phyloP scores from a whole-genome alignment of 2,329 filamentous ascomycete genomes.

The Phialemonium atrogriseum region DNA sequence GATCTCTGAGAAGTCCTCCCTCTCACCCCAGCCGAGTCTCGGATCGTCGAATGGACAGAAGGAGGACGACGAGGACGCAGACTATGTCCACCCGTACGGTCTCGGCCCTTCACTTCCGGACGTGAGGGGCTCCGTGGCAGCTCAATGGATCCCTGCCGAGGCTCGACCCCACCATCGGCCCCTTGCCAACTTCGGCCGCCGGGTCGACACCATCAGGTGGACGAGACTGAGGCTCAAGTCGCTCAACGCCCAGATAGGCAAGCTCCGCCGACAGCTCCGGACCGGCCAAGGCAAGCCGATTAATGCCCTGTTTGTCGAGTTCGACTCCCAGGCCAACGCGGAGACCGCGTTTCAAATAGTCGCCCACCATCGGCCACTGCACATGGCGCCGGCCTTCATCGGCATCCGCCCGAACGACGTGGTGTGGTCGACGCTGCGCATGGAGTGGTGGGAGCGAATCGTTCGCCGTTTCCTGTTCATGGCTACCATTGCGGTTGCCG shows the following conservation, averaged over 20 bases:
- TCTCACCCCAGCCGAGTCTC: neutral
- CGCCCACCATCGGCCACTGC: slow-evolving; percentile 70
- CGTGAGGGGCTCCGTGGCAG: slow-evolving; percentile 45
- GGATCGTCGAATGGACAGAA: slow-evolving; percentile 10
- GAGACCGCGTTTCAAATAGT: slow-evolving; percentile 79
- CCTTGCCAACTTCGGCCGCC: slow-evolving; percentile 55
- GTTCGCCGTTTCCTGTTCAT: slow-evolving; percentile 57
- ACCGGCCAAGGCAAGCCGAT: slow-evolving; percentile 55
- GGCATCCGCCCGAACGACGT: slow-evolving; percentile 74
- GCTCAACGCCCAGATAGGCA: slow-evolving; percentile 26
- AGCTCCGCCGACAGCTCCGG: slow-evolving; percentile 49
- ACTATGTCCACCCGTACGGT: slow-evolving; percentile 24
- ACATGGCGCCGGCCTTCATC: slow-evolving; percentile 79
- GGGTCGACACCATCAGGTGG: slow-evolving; percentile 88
- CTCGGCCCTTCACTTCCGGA: slow-evolving; percentile 19
- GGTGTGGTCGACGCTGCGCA: slow-evolving; percentile 72
- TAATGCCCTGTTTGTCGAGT: slow-evolving; percentile 87
- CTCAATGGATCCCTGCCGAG: slow-evolving; percentile 58
- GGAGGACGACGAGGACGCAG: slow-evolving; percentile 40
- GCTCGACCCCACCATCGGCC: slow-evolving; percentile 64
- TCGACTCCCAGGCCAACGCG: slow-evolving; percentile 71
- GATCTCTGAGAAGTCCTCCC: slow-evolving; percentile 1
- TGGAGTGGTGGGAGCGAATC: slow-evolving; percentile 66
- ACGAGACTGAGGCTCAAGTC: slow-evolving; percentile 55
- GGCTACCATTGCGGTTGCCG: slow-evolving; percentile 59